These are phyloP conservation scores for Pistacia atlantica DNA, from an alignment of 345 rosid genomes.

Conservation along the genomic window DNA sequence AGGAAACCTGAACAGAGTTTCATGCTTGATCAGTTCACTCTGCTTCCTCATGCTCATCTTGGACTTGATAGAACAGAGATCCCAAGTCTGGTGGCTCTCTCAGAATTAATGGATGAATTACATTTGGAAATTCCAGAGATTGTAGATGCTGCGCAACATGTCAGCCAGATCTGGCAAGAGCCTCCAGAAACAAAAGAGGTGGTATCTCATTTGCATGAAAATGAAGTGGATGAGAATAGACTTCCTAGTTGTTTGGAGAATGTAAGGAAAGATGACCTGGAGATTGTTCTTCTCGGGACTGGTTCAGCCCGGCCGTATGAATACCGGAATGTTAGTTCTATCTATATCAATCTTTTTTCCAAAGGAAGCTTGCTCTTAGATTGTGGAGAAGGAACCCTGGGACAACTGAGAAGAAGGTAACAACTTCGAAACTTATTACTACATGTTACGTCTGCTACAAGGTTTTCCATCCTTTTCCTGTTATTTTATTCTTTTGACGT, in stretches of 20 bases:
- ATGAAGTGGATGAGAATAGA: constrained; percentile 40
- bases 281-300: constrained; percentile 89
- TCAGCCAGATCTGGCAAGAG: constrained; percentile 57
- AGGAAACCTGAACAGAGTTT: background rate
- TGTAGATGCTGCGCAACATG: constrained; percentile 55
- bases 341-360: constrained; percentile 72
- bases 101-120: constrained; percentile 59
- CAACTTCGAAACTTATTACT: background rate
- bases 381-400: constrained; percentile 96
- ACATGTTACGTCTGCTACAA: background rate
- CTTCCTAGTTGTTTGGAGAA: constrained; percentile 77
- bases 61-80: constrained; percentile 76
- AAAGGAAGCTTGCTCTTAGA: constrained; percentile 83
- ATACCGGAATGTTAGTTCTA: constrained; percentile 82
- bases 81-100: constrained; percentile 48
- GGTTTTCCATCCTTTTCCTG: background rate
- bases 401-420: constrained; percentile 91
- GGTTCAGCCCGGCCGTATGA: constrained; percentile 97
- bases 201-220: constrained; percentile 21
- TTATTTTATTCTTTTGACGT: background rate
- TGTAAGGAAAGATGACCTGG: constrained; percentile 77
- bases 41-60: constrained; percentile 67
- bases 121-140: constrained; percentile 75
- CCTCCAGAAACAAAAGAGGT: constrained; percentile 28
- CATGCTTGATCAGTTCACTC: constrained; percentile 55